Conservation (phyloP, 305 asterid species). For the Ruellia speciosa region DNA sequence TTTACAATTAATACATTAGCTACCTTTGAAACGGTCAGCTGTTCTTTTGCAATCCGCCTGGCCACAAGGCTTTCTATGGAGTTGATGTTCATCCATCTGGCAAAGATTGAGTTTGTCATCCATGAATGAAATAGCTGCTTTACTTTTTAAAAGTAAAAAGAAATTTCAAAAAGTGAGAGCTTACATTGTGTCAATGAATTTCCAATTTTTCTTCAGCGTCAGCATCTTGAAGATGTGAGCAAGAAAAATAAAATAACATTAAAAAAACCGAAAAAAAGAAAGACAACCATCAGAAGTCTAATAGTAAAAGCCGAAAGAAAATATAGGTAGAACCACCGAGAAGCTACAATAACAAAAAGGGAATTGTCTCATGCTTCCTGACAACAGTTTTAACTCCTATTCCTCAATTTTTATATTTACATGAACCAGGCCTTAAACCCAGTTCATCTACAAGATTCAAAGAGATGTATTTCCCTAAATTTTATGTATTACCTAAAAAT, state of each 20-base stretch:
- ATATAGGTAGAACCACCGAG: slow-evolving; percentile 6
- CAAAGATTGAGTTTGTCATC: slow-evolving; percentile 17
- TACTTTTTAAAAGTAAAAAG: slow-evolving; percentile 18
- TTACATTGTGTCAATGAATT: slow-evolving; percentile 58
- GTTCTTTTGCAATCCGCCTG: slow-evolving; percentile 29
- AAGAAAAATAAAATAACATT: slow-evolving; percentile 17
- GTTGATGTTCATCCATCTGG: slow-evolving; percentile 75
- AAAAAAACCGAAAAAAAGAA: no score
- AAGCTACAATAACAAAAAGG: not conserved
- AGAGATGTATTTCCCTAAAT: not conserved
- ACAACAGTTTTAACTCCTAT: slow-evolving; percentile 7
- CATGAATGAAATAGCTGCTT: slow-evolving; percentile 20
- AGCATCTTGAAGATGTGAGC: slow-evolving; percentile 34
- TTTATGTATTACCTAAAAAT: slow-evolving; percentile 4
- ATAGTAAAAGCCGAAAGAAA: slow-evolving; percentile 15
- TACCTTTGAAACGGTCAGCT: slow-evolving; percentile 54
- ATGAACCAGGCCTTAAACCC: slow-evolving; percentile 5
- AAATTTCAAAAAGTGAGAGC: slow-evolving; percentile 26
- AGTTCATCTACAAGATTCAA: slow-evolving; percentile 15
- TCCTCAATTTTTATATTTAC: slow-evolving; percentile 8
- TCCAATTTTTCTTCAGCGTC: slow-evolving; percentile 45
- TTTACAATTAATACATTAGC: slow-evolving; percentile 15
- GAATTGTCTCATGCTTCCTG: not conserved
- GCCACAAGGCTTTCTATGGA: slow-evolving; percentile 39
- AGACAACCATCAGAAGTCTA: slow-evolving; percentile 16